Conservation (phyloP, 768 basidiomycete species). For the Kwoniella sp. region DNA sequence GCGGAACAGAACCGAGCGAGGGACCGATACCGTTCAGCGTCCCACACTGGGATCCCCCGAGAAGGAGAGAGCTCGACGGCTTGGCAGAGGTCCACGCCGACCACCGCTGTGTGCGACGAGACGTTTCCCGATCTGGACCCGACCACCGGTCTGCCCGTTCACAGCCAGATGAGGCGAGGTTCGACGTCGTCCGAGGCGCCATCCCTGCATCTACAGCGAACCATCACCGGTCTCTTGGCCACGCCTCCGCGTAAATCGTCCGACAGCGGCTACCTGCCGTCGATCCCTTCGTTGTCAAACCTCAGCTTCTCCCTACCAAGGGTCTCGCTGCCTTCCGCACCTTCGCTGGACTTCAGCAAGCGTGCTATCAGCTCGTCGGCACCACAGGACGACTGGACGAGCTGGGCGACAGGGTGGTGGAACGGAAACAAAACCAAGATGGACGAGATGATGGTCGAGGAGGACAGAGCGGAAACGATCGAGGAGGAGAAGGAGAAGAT, state of each 20-base stretch:
- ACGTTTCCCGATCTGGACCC: conserved; percentile 42
- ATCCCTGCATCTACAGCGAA: conserved; percentile 38
- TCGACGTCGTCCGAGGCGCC: conserved; percentile 20
- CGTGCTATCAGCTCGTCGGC: conserved; percentile 25
- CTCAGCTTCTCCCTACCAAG: conserved; percentile 4
- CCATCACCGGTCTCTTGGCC: conserved; percentile 30
- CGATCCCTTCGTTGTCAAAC: conserved; percentile 14
- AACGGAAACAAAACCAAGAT: conserved; percentile 54
- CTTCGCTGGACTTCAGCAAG: conserved; percentile 6
- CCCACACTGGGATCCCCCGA: neutral
- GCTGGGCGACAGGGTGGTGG: conserved; percentile 35
- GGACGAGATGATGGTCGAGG: conserved; percentile 55
- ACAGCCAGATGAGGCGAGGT: neutral
- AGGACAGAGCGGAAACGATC: conserved; percentile 57
- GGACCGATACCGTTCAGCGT: neutral
- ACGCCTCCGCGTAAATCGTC: conserved; percentile 1
- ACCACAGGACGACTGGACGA: conserved; percentile 29
- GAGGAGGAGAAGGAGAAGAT: conserved; percentile 56
- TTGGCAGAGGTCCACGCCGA: conserved; percentile 18
- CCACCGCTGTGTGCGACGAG: conserved; percentile 11
- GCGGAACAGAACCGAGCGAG: conserved; percentile 2
- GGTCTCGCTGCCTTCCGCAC: neutral
- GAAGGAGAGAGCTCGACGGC: conserved; percentile 23
- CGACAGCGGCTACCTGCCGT: conserved; percentile 1
- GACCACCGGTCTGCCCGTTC: conserved; percentile 31